Base-by-base conservation (phyloP, 176 grass and related monocot species). In the Luzula sylvatica region DNA sequence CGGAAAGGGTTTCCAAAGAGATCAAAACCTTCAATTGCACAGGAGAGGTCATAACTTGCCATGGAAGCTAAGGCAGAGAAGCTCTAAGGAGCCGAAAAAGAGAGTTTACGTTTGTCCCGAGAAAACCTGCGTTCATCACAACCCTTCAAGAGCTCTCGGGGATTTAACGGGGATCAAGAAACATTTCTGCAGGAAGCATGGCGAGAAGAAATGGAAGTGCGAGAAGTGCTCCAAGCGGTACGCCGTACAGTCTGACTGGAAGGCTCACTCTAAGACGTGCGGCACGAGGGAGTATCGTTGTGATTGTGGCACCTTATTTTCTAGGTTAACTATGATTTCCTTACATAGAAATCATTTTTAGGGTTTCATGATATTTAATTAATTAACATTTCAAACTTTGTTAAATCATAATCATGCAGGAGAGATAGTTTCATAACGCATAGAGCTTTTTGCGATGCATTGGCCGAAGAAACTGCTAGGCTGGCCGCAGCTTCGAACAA, bases 191-290 rank as follows among this genome's bases (percentile, higher is more conserved):
- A 70, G 89, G 9, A 95, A 95, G 80, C 89, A 95, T 55, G 89
- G 89, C 18, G 89, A 95, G 80, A 95, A 95, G 76, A 88, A 88
- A 76, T 95, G 89, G 89, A 95, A 95, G 73, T 95, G 89, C 69
- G 83, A 95, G 40, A 88, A 78, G 80, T 95, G 89, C 72, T 53
- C 29, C 32, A 95, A 95, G 73, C 46, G 62, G 13, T 95, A 95
- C 26, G 89, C 89, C 19, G 89, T 95, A 18, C 89, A 95, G 80
- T 95, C 89, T 4, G 89, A 95, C 70, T 95, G 89, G 89, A 95
- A 95, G 83, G 89, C 83, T 0, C 89, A 95, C 73, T 47, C 80
- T 27, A 95, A 95, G 73, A 88, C 80, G 29, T 95, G 89, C 77
- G 89, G 89, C 15, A 88, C 83, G 0, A 13, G 83, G 1, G 89